Evolutionary conservation across 169 alveolate genomes (phyloP), one percentile per base, ranked within the genome.

Genomic region (Plasmodium chabaudi): DNA sequence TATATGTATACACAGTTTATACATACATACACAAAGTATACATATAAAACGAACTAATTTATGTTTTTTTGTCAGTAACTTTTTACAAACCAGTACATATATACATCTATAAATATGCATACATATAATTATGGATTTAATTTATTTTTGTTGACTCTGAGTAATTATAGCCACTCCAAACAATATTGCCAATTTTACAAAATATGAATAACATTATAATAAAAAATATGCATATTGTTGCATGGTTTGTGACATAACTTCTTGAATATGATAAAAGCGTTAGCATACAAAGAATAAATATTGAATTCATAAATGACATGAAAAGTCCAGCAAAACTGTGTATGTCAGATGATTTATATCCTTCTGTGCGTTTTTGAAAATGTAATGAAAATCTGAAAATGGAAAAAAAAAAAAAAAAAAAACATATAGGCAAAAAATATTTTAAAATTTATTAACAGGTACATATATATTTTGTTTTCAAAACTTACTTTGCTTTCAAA

Each of bases 401-500:
- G 69, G 69, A 17, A 23, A 27, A 10, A 57, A 19, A 51, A 64
- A 65, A 3, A 51, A 13, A n/a, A 51, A 12, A 6, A 51, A 47
- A 68, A 15, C 13, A 49, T 49, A 68, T 5, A 68, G 2, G 17
- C 1, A 46, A 1, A 68, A 13, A 44, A 21, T 21, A 21, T 21
- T 21, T 21, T 1, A 21, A 21, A 21, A 21, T 21, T 21, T 21
- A 21, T 21, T 21, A 21, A 21, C 25, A 21, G 0, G 25, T 21
- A 21, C 25, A 21, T 21, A 21, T 21, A 21, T 21, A 21, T 21
- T 21, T 21, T 21, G 25, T 21, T 21, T 21, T 21, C 25, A 21
- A 21, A 21, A 10, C 88, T 77, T 77, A 77, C 88, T 65, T 77
- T n/a, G 88, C 51, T 19, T 77, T 77, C 65, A 77, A 27, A 19